Evolutionary conservation across 208 protist species (phyloP), one percentile per base, ranked within the genome.

Genomic region (Trypanosoma lewisi): DNA sequence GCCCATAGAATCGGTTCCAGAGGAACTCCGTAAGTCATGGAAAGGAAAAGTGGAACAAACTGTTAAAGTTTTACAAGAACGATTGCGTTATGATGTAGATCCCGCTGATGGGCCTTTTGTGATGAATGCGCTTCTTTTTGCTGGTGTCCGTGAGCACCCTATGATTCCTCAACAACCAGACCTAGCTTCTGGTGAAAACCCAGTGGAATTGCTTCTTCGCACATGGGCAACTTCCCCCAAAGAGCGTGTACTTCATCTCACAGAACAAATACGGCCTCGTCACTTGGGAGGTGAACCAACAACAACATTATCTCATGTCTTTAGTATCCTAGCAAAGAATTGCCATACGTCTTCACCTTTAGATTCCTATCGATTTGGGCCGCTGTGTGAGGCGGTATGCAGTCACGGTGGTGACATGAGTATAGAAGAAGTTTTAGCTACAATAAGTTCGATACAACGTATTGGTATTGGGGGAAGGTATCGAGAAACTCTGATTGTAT

Each of bases 161-260:
- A 78, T 82, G 66, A 86, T 96, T 61, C 87, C 90, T 14, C 42
- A 55, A 17, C 55, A 67, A 30, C 65, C 70, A 12, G 47, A 63
- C 23, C 39, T 78, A 6, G 23, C 21, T 37, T 67, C 56, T 4
- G 39, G 50, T 21, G 76, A 87, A 41, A 92, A 94, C 70, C 85
- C 90, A 3, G 82, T 90, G 8, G 85, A 96, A n/a, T 67, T 82
- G 21, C 59, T 96, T 5, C 78, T 96, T 36, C 60, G 66, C 23
- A 88, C 86, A 37, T 96, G 90, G 87, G 65, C 74, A 0, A 79
- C 70, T 2, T 78, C 65, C 30, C 78, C 86, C 17, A 84, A 84
- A 60, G 90, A 96, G 47, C 80, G 74, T 27, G 75, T 93, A 41
- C 53, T 96, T n/a, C 66, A 88, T 48, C 67, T 92, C 48, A 84